A percentile compares a stretch with the other conserved stretches of the same genome.
Conservation (phyloP, 345 rosid genomes). For the Ailanthus altissimus region DNA sequence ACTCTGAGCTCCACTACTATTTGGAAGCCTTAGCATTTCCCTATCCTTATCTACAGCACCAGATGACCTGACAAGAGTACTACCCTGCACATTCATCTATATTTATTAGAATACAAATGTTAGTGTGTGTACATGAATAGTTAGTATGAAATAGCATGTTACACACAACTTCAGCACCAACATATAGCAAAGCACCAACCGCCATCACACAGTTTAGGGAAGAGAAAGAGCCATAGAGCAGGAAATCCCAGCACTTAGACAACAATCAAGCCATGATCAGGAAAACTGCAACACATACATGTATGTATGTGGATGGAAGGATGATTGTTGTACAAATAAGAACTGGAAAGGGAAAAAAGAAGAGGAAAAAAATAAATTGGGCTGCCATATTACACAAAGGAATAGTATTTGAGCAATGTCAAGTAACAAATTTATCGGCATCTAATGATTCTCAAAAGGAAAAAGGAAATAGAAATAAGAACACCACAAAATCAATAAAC, state of each 20-base stretch:
- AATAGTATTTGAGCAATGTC: not conserved
- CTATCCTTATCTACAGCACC: constrained; percentile 72
- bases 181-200: not conserved
- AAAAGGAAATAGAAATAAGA: not conserved
- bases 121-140: constrained; percentile 19
- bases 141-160: constrained; percentile 17
- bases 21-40: constrained; percentile 63
- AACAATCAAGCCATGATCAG: not conserved
- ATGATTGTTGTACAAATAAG: not conserved
- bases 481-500: constrained; percentile 3
- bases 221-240: not conserved
- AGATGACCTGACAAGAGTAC: constrained; percentile 59
- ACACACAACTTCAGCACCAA: constrained; percentile 10
- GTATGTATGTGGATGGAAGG: not conserved
- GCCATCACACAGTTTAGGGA: not conserved
- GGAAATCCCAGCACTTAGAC: not conserved
- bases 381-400: not conserved
- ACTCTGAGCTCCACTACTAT: constrained; percentile 54
- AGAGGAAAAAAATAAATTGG: not conserved
- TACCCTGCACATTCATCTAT: constrained; percentile 71
- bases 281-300: not conserved
- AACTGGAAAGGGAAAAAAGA: constrained; percentile 2
- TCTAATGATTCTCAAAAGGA: not conserved
- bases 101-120: constrained; percentile 36
- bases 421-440: not conserved